Evolutionary conservation across 495 filamentous ascomycete species (phyloP), one percentile per base, ranked within the genome.

Genomic region (Entonaema liquescens): DNA sequence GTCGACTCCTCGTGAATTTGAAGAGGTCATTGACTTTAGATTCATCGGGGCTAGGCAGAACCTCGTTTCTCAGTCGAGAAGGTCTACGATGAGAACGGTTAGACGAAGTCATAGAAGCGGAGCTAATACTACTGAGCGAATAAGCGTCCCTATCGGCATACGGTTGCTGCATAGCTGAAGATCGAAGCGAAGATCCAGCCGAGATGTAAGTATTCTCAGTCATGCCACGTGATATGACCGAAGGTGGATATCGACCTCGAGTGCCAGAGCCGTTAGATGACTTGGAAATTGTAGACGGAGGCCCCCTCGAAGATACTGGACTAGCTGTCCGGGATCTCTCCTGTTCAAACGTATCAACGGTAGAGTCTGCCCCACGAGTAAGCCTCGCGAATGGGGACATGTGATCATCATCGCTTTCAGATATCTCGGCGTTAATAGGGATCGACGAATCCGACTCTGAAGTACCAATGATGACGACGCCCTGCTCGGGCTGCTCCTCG

Each of bases 1-100:
- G 82, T 25, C 93, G 88, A 52, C 90, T 82, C 67, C 83, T 83
- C 80, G 76, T 93, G 84, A 76, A 91, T 87, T 82, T 91, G 79
- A 90, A 90, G 7, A 92, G 82, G 69, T 92, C 90, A 35, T 86
- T 83, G 26, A 89, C 86, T 28, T 83, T 84, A 36, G 82, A 74
- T 13, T 85, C 83, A n/a, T 89, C 87, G 3, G 88, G 88, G 61
- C 88, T 89, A 31, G 77, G 79, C 26, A 93, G 83, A 35, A 98
- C 86, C 76, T 99, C 93, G 73, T 97, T 90, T 17, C 92, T 88
- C 52, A 98, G 82, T 36, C 90, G 85, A 6, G 93, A 97, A 5
- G 87, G 87, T 53, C 85, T 86, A 53, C 84, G 82, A 7, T 82
- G 85, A 23, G 90, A 89, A 62, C 86, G 86, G 1, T 86, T 82